Evolutionary conservation across 2,329 filamentous ascomycete genomes (phyloP).

Genomic region (Hypoxylon sp.): DNA sequence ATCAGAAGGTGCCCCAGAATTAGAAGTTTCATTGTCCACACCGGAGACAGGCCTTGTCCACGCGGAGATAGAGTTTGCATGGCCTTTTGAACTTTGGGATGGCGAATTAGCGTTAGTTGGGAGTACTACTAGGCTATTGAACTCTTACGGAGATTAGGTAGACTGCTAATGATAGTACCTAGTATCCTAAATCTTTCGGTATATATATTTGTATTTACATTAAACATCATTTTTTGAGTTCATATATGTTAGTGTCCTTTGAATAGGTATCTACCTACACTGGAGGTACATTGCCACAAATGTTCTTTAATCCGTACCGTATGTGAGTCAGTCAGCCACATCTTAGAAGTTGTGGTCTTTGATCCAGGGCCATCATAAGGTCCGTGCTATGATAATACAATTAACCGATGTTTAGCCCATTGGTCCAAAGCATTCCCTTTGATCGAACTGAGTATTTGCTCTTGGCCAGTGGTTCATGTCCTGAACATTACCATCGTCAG

Average conservation of each 20-base stretch:
- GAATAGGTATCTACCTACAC: too few species aligned
- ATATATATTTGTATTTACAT: background rate
- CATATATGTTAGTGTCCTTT: background rate
- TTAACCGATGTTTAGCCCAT: conserved; percentile 42
- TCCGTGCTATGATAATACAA: background rate
- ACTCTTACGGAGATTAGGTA: conserved; percentile 7
- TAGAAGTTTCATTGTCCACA: conserved; percentile 25
- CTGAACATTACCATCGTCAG: conserved; percentile 4
- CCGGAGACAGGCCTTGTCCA: conserved; percentile 17
- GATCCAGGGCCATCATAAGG: too few species aligned
- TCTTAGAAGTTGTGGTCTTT: too few species aligned
- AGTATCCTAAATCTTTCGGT: background rate
- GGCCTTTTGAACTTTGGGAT: conserved; percentile 21
- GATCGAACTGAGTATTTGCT: conserved; percentile 14
- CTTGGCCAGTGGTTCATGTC: conserved; percentile 10
- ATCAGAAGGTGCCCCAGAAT: conserved; percentile 26
- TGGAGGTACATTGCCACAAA: too few species aligned
- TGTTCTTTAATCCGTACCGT: too few species aligned
- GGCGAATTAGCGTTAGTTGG: conserved; percentile 11
- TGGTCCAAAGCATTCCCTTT: conserved; percentile 28
- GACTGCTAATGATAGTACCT: conserved; percentile 22
- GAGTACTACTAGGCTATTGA: conserved; percentile 15
- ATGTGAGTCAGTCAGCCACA: too few species aligned
- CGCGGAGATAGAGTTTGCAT: conserved; percentile 35
- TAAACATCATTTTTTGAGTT: background rate